Percentiles rank a stretch among this genome's conserved stretches.
These are phyloP conservation scores for Gynostemma pentaphyllum DNA, from an alignment of 306 rosid species.

Conservation along the genomic window DNA sequence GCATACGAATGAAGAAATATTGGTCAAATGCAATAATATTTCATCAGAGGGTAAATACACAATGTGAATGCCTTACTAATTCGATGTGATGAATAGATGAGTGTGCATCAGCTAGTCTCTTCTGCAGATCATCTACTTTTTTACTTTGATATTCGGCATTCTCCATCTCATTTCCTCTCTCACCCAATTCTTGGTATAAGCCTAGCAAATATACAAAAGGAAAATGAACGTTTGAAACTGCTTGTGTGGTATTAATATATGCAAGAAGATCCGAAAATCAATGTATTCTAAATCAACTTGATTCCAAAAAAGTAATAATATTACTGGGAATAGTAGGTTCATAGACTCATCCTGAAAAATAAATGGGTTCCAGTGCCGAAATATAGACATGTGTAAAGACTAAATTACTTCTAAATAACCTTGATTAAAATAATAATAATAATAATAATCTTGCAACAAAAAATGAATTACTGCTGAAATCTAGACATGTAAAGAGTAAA, in stretches of 20 bases:
- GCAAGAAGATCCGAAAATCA: too few relatives aligned
- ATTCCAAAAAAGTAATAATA: too few relatives aligned
- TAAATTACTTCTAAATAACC: too few relatives aligned
- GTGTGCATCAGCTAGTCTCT: conserved; percentile 64
- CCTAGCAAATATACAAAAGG: conserved; percentile 17
- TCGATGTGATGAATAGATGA: conserved; percentile 80
- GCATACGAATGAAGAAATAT: neutral
- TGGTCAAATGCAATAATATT: neutral
- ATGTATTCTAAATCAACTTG: too few relatives aligned
- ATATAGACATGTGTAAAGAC: too few relatives aligned
- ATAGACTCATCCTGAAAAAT: too few relatives aligned
- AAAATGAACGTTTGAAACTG: too few relatives aligned
- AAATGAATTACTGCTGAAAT: neutral
- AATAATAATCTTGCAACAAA: too few relatives aligned
- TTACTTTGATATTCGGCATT: conserved; percentile 63
- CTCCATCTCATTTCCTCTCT: conserved; percentile 86
- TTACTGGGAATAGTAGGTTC: too few relatives aligned
- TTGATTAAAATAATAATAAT: too few relatives aligned
- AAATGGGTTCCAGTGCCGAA: too few relatives aligned
- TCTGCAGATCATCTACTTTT: conserved; percentile 55
- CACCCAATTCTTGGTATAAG: conserved; percentile 79
- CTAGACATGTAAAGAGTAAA: neutral
- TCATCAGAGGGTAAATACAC: neutral
- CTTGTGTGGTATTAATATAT: too few relatives aligned
- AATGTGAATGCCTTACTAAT: conserved; percentile 38